These are phyloP conservation scores for Pulicaria dysenterica DNA, from an alignment of 129 eudicot species.

Conservation along the genomic window DNA sequence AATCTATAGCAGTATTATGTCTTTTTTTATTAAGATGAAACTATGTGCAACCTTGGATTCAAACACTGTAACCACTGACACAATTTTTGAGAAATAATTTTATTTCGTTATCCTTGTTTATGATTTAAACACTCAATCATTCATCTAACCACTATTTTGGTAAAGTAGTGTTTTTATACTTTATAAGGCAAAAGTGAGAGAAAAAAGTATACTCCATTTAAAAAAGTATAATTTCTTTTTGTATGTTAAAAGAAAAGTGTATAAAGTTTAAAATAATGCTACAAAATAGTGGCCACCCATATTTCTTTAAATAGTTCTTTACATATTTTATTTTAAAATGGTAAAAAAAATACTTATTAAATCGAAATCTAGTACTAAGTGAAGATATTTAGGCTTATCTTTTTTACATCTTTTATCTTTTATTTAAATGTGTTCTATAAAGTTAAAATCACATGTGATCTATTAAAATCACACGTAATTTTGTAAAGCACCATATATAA, in stretches of 20 bases:
- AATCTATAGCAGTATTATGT: too few relatives aligned
- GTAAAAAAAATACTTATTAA: constrained; percentile 2
- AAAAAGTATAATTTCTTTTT: constrained; percentile 36
- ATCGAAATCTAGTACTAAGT: constrained; percentile 12
- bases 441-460: too few relatives aligned
- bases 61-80: not conserved
- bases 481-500: too few relatives aligned
- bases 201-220: constrained; percentile 31
- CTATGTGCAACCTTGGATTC: not conserved
- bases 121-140: constrained; percentile 34
- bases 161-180: constrained; percentile 18
- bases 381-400: constrained; percentile 15
- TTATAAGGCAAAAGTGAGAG: constrained; percentile 26
- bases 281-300: constrained; percentile 30
- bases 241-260: constrained; percentile 35
- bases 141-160: constrained; percentile 36
- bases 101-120: not conserved
- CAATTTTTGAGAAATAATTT: constrained; percentile 2
- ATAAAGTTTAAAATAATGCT: constrained; percentile 26
- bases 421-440: too few relatives aligned
- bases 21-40: too few relatives aligned
- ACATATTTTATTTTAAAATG: constrained; percentile 6
- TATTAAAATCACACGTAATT: too few relatives aligned
- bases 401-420: not conserved
- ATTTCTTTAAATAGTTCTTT: constrained; percentile 15